Evolutionary conservation across 2,329 filamentous ascomycete genomes (phyloP), one percentile per base, ranked within the genome.

Genomic region (Bipolaris victoriae): DNA sequence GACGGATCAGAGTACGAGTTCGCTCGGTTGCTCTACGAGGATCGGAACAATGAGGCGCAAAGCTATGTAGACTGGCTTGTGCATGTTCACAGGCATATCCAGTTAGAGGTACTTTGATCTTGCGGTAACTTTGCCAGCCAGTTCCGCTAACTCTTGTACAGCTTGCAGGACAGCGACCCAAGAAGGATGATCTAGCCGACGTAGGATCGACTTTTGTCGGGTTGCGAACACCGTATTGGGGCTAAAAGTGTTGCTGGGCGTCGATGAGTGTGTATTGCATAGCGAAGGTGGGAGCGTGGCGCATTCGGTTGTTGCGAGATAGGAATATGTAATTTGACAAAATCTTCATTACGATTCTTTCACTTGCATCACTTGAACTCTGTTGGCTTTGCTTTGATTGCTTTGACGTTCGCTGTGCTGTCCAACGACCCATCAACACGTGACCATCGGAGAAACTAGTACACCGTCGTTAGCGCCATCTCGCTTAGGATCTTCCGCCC

Each of bases 1-100:
- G 95, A 99, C 71, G 95, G 95, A 0, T 91, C 93, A 3, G 95
- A 99, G 77, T 98, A 92, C 70, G 95, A 99, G 77, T 99, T 98
- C 81, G 95, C 95, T 7, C 83, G 93, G 51, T 82, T 96, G 78
- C 78, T 99, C 65, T 88, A 97, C 31, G 95, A 99, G 78, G 95
- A 99, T 73, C 86, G 95, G 64, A 98, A 98, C 76, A 97, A 97
- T 66, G 95, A 99, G 80, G 95, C 95, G 35, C 93, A 96, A 79
- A 96, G 91, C 74, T 99, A 98, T 77, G 95, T 98, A 33, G 95
- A 99, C 79, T 99, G 95, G 95, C 82, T 99, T 70, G 95, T 99
- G 56, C 91, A 97, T 77, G 84, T 98, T 61, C 95, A 99, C 78
- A 89, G 94, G 68, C 88, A 90, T 66, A 95, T 99, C 63, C 93